phyloP scores from a whole-genome alignment of 495 filamentous ascomycete species.

The Corynascus novoguineensis region DNA sequence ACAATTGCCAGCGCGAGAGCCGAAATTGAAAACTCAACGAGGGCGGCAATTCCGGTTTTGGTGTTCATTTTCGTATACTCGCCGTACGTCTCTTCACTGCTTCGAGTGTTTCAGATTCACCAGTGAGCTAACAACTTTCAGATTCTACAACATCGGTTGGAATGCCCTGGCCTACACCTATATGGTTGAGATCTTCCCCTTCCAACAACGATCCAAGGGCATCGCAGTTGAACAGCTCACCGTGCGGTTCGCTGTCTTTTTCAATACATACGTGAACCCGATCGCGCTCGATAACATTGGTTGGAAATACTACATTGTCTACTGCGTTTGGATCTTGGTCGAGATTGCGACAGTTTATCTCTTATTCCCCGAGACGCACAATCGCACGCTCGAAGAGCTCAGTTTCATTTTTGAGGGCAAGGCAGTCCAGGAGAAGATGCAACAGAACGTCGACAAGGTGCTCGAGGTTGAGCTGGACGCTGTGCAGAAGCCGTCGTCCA shows the following conservation, averaged over 20 bases:
- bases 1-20: conserved; percentile 50
- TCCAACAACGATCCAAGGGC: conserved; percentile 51
- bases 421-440: conserved; percentile 33
- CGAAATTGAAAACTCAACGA: conserved; percentile 34
- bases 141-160: conserved; percentile 58
- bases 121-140: neutral
- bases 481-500: neutral
- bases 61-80: conserved; percentile 58
- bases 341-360: conserved; percentile 53
- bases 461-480: conserved; percentile 27
- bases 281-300: conserved; percentile 51
- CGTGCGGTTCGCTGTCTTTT: conserved; percentile 45
- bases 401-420: conserved; percentile 40
- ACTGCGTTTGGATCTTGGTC: conserved; percentile 53
- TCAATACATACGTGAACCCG: conserved; percentile 60
- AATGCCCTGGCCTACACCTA: conserved; percentile 56
- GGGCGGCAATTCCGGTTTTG: conserved; percentile 48
- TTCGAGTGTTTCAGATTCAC: neutral
- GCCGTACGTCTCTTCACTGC: conserved; percentile 25
- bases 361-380: conserved; percentile 57
- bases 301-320: conserved; percentile 61
- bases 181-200: conserved; percentile 58
- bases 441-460: conserved; percentile 34
- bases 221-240: conserved; percentile 56
- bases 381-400: conserved; percentile 46